A percentile compares a stretch with the other conserved stretches of the same genome.
phyloP scores from a whole-genome alignment of 83 land plant species.

The Isoetes engelmannii region DNA sequence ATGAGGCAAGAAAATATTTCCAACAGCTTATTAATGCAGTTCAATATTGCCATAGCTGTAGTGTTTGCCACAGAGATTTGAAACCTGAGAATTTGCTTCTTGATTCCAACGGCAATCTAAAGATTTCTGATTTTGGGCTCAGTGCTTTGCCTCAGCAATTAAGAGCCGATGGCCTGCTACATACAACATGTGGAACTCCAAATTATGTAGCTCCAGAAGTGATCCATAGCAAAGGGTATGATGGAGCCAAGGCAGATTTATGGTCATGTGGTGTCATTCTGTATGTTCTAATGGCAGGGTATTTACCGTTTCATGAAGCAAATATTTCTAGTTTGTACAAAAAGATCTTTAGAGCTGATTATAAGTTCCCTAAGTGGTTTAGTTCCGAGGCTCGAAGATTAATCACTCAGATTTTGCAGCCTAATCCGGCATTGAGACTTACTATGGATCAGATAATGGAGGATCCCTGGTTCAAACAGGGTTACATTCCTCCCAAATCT shows the following conservation, averaged over 20 bases:
- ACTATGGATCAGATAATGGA: slow-evolving; percentile 35
- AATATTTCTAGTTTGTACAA: slow-evolving; percentile 44
- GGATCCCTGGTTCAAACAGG: slow-evolving; percentile 50
- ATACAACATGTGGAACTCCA: slow-evolving; percentile 57
- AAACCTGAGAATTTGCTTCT: slow-evolving; percentile 53
- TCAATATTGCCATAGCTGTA: slow-evolving; percentile 54
- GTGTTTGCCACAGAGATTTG: slow-evolving; percentile 50
- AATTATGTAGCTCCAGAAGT: slow-evolving; percentile 58
- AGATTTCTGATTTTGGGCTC: slow-evolving; percentile 55
- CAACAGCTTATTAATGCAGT: slow-evolving; percentile 37
- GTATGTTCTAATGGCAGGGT: slow-evolving; percentile 54
- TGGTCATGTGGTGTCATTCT: slow-evolving; percentile 44
- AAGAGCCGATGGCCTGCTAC: slow-evolving; percentile 47
- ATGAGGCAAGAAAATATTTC: slow-evolving; percentile 45
- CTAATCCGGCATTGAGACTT: slow-evolving; percentile 37
- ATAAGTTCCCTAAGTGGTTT: slow-evolving; percentile 61
- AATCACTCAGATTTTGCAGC: slow-evolving; percentile 39
- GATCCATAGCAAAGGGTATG: slow-evolving; percentile 49
- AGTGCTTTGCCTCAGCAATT: slow-evolving; percentile 48
- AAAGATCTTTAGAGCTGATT: slow-evolving; percentile 51
- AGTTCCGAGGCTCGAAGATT: slow-evolving; percentile 38
- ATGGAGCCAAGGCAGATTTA: slow-evolving; percentile 35
- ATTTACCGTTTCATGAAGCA: slow-evolving; percentile 50
- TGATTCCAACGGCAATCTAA: neutral
- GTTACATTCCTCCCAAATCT: neutral